A percentile compares a stretch with the other conserved stretches of the same genome.
Evolutionary conservation across 2,329 filamentous ascomycete species (phyloP).

Genomic region (Cercospora brassicicola): DNA sequence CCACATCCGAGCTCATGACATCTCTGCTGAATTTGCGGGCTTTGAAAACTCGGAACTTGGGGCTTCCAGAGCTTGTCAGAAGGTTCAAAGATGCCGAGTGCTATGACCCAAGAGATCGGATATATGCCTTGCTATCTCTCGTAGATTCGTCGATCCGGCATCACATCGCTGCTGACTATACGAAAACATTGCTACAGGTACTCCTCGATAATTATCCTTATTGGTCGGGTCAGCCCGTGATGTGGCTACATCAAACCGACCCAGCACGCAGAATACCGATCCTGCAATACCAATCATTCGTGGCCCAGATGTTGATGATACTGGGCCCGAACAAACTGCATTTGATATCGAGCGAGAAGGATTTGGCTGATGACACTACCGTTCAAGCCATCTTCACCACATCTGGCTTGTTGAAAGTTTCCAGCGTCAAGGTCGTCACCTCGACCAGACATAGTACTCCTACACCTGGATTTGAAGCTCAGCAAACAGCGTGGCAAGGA

Average conservation of each 20-base stretch:
- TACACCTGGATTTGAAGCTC: neutral
- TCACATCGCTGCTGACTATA: neutral
- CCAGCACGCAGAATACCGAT: neutral
- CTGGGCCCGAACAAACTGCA: neutral
- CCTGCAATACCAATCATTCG: neutral
- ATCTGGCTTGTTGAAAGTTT: neutral
- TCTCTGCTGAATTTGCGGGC: neutral
- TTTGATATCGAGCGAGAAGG: neutral
- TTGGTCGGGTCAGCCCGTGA: neutral
- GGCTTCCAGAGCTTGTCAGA: neutral
- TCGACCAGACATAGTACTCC: neutral
- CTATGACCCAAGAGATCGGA: neutral
- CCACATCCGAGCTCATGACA: neutral
- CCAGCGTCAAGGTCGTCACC: neutral
- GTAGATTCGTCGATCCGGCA: neutral
- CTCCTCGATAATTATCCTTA: neutral
- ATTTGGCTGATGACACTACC: neutral
- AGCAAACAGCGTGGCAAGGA: neutral
- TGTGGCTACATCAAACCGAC: neutral
- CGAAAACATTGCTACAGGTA: neutral
- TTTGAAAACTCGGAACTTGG: neutral
- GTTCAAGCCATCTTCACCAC: neutral
- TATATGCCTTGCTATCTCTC: neutral
- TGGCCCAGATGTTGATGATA: neutral
- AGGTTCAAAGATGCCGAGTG: neutral